Base-by-base conservation (phyloP, 495 filamentous ascomycete genomes). In the Poronia punctata region DNA sequence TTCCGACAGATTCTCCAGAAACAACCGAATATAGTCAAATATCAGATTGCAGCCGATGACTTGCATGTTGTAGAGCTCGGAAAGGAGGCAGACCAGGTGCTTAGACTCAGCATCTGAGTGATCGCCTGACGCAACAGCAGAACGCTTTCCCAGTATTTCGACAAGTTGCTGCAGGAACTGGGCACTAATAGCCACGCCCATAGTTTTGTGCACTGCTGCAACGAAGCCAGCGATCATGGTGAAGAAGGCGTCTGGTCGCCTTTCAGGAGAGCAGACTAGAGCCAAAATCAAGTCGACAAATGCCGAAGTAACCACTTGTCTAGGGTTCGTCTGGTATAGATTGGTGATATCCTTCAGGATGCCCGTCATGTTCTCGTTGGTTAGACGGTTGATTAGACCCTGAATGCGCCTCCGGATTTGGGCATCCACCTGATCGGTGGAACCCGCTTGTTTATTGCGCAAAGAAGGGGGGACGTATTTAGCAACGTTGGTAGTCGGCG, bases 381-480 rank as follows among this genome's bases (percentile, higher is more conserved):
- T 95, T 28, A 98, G 64, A 53, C 89, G 83, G 66, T 98, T 98
- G 45, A 97, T 70, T 7, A 92, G 71, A 57, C 92, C 92, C 48
- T 95, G 87, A 11, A 83, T 74, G 54, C 90, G 84, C 35, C 88
- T 77, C 35, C 77, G 78, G 28, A 98, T 62, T 15, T 82, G 79
- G 5, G 71, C 68, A 6, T 85, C 70, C 22, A 75, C 68, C 55
- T 95, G 87, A 1, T 72, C 67, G 35, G 84, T 80, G 1, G 77
- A 78, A 8, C 73, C 65, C 0, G 69, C 61, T 19, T 68, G 62
- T 38, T 75, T 78, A n/a, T n/a, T n/a, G 20, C 90, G 79, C 21
- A 92, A 65, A 7, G 87, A 92, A 7, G 90, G 92, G 7, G 93
- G 90, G 7, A 95, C 76, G 46, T 98, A 97, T 78, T 94, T 65